phyloP scores from a whole-genome alignment of 2,329 filamentous ascomycete species.

The Emmonsiellopsis sp. region DNA sequence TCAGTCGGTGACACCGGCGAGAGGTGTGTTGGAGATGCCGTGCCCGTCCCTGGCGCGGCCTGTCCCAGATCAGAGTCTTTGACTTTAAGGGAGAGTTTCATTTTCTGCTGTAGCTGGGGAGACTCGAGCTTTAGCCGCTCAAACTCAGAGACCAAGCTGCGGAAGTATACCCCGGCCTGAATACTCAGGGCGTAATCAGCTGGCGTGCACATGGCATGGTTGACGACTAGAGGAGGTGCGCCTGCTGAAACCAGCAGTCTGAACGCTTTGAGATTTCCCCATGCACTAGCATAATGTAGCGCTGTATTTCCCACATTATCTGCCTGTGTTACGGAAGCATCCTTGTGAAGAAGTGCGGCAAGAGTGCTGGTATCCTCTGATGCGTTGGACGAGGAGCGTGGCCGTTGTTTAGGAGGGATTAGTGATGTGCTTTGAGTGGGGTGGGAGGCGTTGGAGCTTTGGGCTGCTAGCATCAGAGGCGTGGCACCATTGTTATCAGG shows the following conservation, averaged over 20 bases:
- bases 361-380: conserved; percentile 20
- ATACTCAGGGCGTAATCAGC: conserved; percentile 75
- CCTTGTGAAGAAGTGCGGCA: conserved; percentile 17
- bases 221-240: conserved; percentile 61
- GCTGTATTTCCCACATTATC: conserved; percentile 77
- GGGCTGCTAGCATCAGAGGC: conserved; percentile 36
- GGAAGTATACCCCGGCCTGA: conserved; percentile 76
- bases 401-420: conserved; percentile 15
- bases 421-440: conserved; percentile 12
- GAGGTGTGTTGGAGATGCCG: not conserved
- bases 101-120: conserved; percentile 3
- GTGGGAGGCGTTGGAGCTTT: conserved; percentile 14
- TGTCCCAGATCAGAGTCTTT: conserved; percentile 1
- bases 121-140: conserved; percentile 6
- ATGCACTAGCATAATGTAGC: conserved; percentile 74
- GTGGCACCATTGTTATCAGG: conserved; percentile 56
- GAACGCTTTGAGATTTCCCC: conserved; percentile 68
- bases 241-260: conserved; percentile 69
- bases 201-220: conserved; percentile 72
- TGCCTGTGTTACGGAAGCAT: conserved; percentile 42
- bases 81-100: not conserved
- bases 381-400: conserved; percentile 12
- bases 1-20: conserved; percentile 2
- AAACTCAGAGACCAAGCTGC: conserved; percentile 59
- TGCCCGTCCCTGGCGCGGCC: not conserved